Conservation (phyloP, 1,284 basidiomycete species). For the Cutaneotrichosporon mucoides region DNA sequence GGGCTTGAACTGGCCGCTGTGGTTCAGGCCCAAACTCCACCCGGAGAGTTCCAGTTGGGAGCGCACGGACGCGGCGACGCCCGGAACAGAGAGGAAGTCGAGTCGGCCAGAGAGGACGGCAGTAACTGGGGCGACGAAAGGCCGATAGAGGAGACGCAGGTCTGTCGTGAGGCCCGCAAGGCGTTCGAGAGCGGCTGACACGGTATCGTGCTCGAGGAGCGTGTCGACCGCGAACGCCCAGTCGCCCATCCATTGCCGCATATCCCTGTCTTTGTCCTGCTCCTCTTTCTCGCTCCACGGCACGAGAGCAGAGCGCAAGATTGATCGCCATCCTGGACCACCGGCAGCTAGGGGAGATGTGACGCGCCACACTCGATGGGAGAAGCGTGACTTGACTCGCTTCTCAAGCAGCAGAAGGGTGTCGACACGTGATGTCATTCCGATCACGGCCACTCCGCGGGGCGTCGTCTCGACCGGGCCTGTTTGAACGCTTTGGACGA, state of each 20-base stretch:
- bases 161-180: constrained; percentile 66
- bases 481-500: constrained; percentile 52
- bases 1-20: too few species aligned
- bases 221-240: constrained; percentile 63
- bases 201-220: constrained; percentile 37
- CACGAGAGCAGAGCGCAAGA: constrained; percentile 53
- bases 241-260: constrained; percentile 36
- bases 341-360: constrained; percentile 56
- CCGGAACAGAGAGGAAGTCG: constrained; percentile 29
- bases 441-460: constrained; percentile 74
- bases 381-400: constrained; percentile 91
- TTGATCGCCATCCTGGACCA: constrained; percentile 53
- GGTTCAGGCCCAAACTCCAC: constrained; percentile 29
- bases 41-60: constrained; percentile 38
- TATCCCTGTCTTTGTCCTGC: constrained; percentile 49
- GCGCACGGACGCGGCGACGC: constrained; percentile 21
- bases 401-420: constrained; percentile 85
- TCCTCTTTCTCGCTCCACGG: constrained; percentile 28
- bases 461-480: constrained; percentile 42
- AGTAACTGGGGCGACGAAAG: constrained; percentile 56
- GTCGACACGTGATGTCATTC: constrained; percentile 75
- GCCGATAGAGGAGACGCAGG: constrained; percentile 59
- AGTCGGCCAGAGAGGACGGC: constrained; percentile 21
- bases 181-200: constrained; percentile 49
- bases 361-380: constrained; percentile 77